Conservation (phyloP, 495 filamentous ascomycete species). For the Penicillium verhagenii region DNA sequence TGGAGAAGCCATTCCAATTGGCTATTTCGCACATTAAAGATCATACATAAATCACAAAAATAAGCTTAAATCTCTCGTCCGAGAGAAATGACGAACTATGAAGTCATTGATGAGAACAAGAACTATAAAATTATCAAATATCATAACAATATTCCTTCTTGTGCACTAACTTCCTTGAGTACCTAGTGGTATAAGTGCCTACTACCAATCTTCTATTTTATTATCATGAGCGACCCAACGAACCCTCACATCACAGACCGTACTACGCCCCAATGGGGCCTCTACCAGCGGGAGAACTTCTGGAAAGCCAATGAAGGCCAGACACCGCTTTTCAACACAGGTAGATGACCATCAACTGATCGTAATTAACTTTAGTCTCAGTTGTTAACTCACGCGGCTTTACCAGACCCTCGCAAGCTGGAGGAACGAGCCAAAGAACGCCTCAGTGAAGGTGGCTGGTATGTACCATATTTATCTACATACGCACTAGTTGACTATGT, state of each 20-base stretch:
- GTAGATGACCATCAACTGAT: neutral
- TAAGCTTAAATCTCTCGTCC: too few relatives aligned
- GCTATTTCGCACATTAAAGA: too few relatives aligned
- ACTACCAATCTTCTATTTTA: too few relatives aligned
- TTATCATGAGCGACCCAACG: slow-evolving; percentile 15
- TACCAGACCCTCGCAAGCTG: slow-evolving; percentile 9
- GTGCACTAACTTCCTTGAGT: too few relatives aligned
- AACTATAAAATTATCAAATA: too few relatives aligned
- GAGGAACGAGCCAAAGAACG: slow-evolving; percentile 14
- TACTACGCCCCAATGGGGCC: slow-evolving; percentile 15
- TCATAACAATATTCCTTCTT: too few relatives aligned
- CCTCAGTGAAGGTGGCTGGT: slow-evolving; percentile 17
- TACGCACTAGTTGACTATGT: too few relatives aligned
- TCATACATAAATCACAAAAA: too few relatives aligned
- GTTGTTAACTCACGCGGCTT: neutral
- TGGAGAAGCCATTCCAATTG: too few relatives aligned
- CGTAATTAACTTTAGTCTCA: neutral
- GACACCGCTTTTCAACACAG: slow-evolving; percentile 10
- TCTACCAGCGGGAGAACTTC: slow-evolving; percentile 15
- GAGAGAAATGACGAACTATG: too few relatives aligned
- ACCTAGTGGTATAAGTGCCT: neutral
- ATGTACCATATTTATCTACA: neutral
- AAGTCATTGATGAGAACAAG: too few relatives aligned
- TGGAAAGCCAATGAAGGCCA: slow-evolving; percentile 16
- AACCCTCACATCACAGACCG: slow-evolving; percentile 13